These are phyloP conservation scores for Lichtheimia corymbifera DNA, from an alignment of 371 early-diverging fungal genomes.

Conservation along the genomic window DNA sequence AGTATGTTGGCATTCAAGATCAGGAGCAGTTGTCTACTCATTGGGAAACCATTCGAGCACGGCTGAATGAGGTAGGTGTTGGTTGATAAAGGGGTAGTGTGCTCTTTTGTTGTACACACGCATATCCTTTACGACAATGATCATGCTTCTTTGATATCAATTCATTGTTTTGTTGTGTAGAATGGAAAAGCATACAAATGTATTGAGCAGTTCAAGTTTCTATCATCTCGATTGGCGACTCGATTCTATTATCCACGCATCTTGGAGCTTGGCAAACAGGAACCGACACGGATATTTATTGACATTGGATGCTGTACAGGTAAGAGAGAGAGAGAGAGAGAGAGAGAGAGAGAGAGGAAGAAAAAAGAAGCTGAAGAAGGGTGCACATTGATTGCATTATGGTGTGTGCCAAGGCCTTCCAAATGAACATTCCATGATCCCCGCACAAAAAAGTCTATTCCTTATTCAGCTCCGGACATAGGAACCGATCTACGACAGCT, in stretches of 20 bases:
- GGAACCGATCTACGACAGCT: conserved; percentile 47
- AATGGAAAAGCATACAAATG: conserved; percentile 35
- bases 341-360: conserved; percentile 4
- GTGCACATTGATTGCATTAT: background rate
- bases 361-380: conserved; percentile 1
- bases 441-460: background rate
- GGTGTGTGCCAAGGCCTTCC: background rate
- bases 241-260: conserved; percentile 40
- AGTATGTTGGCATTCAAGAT: conserved; percentile 30
- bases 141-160: background rate
- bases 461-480: background rate
- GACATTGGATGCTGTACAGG: conserved; percentile 54
- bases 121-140: background rate
- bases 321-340: conserved; percentile 14
- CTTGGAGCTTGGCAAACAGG: conserved; percentile 23
- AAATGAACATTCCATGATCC: background rate
- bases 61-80: conserved; percentile 23
- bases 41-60: conserved; percentile 16
- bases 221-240: conserved; percentile 28
- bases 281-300: conserved; percentile 26
- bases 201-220: conserved; percentile 38
- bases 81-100: no score
- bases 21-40: conserved; percentile 19
- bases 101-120: background rate
- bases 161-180: conserved; percentile 6